Evolutionary conservation across 208 protist genomes (phyloP), one percentile per base, ranked within the genome.

Genomic region (Leishmania martiniquensis): DNA sequence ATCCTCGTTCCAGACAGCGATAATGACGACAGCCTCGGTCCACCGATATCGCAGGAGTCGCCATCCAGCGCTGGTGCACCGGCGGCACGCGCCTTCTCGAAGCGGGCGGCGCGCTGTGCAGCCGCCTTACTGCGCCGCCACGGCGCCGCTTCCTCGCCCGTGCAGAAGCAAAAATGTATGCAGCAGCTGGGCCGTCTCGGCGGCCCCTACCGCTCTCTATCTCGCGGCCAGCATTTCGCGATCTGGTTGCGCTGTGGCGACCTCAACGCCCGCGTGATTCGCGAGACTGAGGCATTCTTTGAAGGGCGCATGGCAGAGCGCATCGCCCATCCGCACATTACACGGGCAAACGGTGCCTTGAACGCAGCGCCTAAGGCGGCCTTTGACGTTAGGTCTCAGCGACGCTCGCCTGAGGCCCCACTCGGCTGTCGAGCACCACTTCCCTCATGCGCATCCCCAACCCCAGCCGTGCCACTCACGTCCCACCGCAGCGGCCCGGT

Each of bases 161-260:
- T 22, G 60, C 49, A 72, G 25, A 32, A 59, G 32, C 44, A 49
- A 17, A 51, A 44, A 22, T 80, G 82, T 39, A 63, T 82, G 54
- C 55, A 57, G n/a, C 80, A 87, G 55, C 76, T 95, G 17, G 57
- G 63, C 1, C 44, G 82, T 37, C 82, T 95, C 55, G 86, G 88
- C 45, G 91, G 91, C 25, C 76, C 85, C 34, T 95, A 91, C 77
- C n/a, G 70, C n/a, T 62, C 83, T 37, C 85, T 84, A 45, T 75
- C 70, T 25, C 80, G 73, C 25, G 87, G 87, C 0, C 49, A 83
- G 9, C 6, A 72, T 9, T 75, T 81, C 32, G 84, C 87, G 0
- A 71, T 94, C 2, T 94, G 90, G 90, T 45, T 83, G 10, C 76
- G 79, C 42, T 80, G 85, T 69, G 47, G 54, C 1, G 74, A 82